Evolutionary conservation across 176 grass and related monocot genomes (phyloP).

Genomic region (Triticum urartu): DNA sequence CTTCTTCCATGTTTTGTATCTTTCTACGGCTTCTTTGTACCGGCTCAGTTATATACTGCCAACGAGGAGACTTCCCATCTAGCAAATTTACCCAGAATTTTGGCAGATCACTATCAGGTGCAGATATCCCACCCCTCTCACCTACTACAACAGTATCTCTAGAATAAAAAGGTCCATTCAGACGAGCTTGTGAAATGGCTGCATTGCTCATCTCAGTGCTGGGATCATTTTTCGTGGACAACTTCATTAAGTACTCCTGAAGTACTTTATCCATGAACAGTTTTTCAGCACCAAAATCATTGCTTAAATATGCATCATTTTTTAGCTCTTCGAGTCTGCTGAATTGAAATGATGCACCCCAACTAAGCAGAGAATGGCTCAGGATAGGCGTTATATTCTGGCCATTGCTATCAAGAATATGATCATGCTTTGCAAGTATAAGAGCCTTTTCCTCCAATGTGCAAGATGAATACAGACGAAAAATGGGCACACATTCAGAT

Average conservation of each 20-base stretch:
- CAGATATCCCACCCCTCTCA: slow-evolving; percentile 63
- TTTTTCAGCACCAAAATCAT: slow-evolving; percentile 31
- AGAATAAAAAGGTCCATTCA: slow-evolving; percentile 64
- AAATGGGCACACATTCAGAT: slow-evolving; percentile 47
- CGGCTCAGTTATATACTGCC: slow-evolving; percentile 77
- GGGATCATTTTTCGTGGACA: slow-evolving; percentile 41
- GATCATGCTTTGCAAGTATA: slow-evolving; percentile 73
- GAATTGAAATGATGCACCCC: slow-evolving; percentile 78
- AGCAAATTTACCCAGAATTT: slow-evolving; percentile 85
- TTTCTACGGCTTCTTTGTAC: slow-evolving; percentile 75
- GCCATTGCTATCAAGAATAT: slow-evolving; percentile 65
- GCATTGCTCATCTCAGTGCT: slow-evolving; percentile 18
- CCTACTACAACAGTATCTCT: slow-evolving; percentile 55
- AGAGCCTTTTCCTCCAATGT: slow-evolving; percentile 88
- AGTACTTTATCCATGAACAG: slow-evolving; percentile 52
- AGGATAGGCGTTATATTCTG: slow-evolving; percentile 54
- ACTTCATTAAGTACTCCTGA: slow-evolving; percentile 43
- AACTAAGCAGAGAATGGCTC: slow-evolving; percentile 85
- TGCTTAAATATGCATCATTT: slow-evolving; percentile 37
- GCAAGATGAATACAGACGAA: slow-evolving; percentile 79
- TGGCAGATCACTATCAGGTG: slow-evolving; percentile 63
- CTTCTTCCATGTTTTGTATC: slow-evolving; percentile 49
- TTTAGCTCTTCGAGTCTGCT: slow-evolving; percentile 57
- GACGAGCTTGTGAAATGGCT: slow-evolving; percentile 51
- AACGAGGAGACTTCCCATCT: slow-evolving; percentile 57